Evolutionary conservation across 208 protist genomes (phyloP), one percentile per base, ranked within the genome.

Genomic region (Leishmania tarentolae): DNA sequence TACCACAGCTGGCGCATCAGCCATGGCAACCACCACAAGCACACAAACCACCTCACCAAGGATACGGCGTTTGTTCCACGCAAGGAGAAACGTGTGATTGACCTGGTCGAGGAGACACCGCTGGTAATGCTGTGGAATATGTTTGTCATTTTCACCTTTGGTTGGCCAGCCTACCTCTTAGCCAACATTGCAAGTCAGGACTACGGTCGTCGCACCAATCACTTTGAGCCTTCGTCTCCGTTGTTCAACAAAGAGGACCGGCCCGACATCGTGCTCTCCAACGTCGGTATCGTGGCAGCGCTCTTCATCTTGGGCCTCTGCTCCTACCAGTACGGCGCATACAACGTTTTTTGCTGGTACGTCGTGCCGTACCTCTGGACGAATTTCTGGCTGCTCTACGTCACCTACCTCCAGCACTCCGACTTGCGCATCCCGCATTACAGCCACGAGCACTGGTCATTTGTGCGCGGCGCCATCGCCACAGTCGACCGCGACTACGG

Each of bases 21-120:
- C 57, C 98, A 99, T 83, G 89, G 90, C 72, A 96, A 90, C 66
- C 98, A 99, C 83, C 98, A 99, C 94, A 92, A 96, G 78, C 90
- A 97, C 93, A 99, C 98, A n/a, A 98, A 98, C 87, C 90, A 99
- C 89, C 89, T 99, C 61, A 93, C 86, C 21, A 95, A 97, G 78
- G 97, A 98, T 83, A 96, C 92, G 57, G 91, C 92, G 15, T 98
- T 97, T 87, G 86, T 96, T 11, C 94, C 94, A 42, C 71, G 75
- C n/a, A 93, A 92, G 81, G 79, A 91, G 76, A 77, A 84, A 61
- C 84, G 85, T 56, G 83, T 95, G 28, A 86, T 93, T 19, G 89
- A 90, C 73, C 75, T 93, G 15, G 85, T 91, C 21, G 91, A 95
- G 85, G 91, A 96, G 82, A 88, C 90, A 3, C 92, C 93, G 24